A percentile compares a stretch with the other conserved stretches of the same genome.
phyloP scores from a whole-genome alignment of 2,329 filamentous ascomycete genomes.

The Coleophoma cylindrospora region DNA sequence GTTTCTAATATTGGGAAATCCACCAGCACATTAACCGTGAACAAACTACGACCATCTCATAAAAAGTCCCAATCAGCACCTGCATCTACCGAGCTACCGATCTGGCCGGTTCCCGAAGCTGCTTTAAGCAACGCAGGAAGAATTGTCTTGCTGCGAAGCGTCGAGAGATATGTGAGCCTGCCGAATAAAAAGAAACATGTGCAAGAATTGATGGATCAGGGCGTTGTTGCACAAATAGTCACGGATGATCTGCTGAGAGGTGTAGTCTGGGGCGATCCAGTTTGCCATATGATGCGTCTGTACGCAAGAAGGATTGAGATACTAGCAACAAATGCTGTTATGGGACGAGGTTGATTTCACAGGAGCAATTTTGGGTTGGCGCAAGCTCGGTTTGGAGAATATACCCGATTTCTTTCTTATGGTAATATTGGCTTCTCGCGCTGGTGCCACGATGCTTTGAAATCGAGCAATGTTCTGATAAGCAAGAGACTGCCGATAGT shows the following conservation, averaged over 20 bases:
- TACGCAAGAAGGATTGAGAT: constrained; percentile 69
- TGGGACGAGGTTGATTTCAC: constrained; percentile 22
- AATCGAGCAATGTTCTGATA: too few relatives aligned
- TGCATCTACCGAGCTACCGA: constrained; percentile 27
- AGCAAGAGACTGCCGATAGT: too few relatives aligned
- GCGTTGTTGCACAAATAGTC: constrained; percentile 64
- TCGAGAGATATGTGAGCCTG: constrained; percentile 33
- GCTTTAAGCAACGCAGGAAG: constrained; percentile 67
- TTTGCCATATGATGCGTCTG: constrained; percentile 74
- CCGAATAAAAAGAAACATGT: constrained; percentile 39
- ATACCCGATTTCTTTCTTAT: constrained; percentile 1
- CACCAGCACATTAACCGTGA: constrained; percentile 12
- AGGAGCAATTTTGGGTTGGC: background rate
- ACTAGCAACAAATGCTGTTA: constrained; percentile 65
- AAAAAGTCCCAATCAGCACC: constrained; percentile 15
- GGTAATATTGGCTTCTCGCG: too few relatives aligned
- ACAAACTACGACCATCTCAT: constrained; percentile 12
- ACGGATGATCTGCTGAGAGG: constrained; percentile 63
- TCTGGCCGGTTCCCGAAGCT: constrained; percentile 62
- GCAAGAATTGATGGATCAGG: constrained; percentile 46
- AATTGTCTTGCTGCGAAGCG: constrained; percentile 59
- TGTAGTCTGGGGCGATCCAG: constrained; percentile 76
- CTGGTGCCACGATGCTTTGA: too few relatives aligned
- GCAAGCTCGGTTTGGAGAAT: background rate
- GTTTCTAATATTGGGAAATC: constrained; percentile 12